phyloP scores from a whole-genome alignment of 2,329 filamentous ascomycete genomes.

The Bipolaris gigantea region DNA sequence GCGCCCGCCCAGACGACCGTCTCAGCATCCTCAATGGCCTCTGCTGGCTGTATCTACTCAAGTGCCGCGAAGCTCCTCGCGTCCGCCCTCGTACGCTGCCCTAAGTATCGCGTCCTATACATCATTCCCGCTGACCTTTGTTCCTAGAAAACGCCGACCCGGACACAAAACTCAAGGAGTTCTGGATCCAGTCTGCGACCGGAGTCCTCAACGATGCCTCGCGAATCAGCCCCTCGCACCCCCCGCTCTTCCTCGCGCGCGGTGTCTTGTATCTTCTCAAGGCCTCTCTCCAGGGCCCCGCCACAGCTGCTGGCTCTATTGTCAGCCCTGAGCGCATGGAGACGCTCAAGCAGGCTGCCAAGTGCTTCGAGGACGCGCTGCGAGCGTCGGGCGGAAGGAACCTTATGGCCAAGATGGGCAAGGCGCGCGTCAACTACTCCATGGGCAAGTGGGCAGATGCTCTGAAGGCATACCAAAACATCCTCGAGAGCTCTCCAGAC shows the following conservation, averaged over 20 bases:
- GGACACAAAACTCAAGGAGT: slow-evolving; percentile 87
- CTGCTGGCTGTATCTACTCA: slow-evolving; percentile 89
- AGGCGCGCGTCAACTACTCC: slow-evolving; percentile 82
- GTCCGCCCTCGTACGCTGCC: slow-evolving; percentile 57
- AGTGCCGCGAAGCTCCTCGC: slow-evolving; percentile 78
- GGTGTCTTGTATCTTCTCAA: slow-evolving; percentile 86
- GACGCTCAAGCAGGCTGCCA: slow-evolving; percentile 79
- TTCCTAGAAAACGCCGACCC: slow-evolving; percentile 52
- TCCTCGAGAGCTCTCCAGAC: slow-evolving; percentile 80
- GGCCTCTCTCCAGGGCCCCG: slow-evolving; percentile 78
- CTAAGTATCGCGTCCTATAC: too few species aligned
- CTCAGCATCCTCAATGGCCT: slow-evolving; percentile 81
- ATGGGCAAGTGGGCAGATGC: slow-evolving; percentile 85
- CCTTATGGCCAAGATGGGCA: slow-evolving; percentile 88
- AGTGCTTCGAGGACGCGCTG: slow-evolving; percentile 92
- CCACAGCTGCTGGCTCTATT: slow-evolving; percentile 66
- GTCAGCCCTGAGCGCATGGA: slow-evolving; percentile 74
- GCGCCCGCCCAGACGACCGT: slow-evolving; percentile 75
- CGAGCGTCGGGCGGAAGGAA: slow-evolving; percentile 83
- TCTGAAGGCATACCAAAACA: slow-evolving; percentile 81
- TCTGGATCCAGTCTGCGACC: slow-evolving; percentile 89
- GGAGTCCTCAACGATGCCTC: slow-evolving; percentile 92
- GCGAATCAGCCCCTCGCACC: slow-evolving; percentile 87
- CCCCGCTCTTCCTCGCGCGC: slow-evolving; percentile 86
- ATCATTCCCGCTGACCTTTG: neutral